These are phyloP conservation scores for Massariosphaeria phaeospora DNA, from an alignment of 495 filamentous ascomycete genomes.

Conservation along the genomic window DNA sequence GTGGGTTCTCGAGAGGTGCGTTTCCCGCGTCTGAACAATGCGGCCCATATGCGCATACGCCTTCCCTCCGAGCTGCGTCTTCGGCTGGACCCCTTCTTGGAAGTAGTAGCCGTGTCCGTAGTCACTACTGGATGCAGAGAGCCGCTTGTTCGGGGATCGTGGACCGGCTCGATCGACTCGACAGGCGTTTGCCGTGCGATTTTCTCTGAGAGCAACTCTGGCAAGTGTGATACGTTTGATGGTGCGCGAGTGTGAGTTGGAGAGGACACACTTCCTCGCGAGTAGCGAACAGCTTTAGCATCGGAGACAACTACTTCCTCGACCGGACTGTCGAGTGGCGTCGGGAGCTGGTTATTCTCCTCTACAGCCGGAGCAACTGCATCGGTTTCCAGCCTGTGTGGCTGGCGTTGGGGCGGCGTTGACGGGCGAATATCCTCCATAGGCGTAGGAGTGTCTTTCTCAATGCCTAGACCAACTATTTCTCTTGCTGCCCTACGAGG, in stretches of 20 bases:
- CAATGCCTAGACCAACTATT: conserved; percentile 36
- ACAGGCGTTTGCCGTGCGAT: conserved; percentile 4
- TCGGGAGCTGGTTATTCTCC: conserved; percentile 33
- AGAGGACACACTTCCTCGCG: conserved; percentile 52
- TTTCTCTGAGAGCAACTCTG: conserved; percentile 41
- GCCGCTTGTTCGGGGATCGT: conserved; percentile 17
- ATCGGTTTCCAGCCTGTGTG: conserved; percentile 9
- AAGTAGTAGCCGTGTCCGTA: conserved; percentile 40
- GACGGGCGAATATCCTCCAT: conserved; percentile 41
- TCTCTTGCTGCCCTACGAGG: conserved; percentile 38
- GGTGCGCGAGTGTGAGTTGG: conserved; percentile 46
- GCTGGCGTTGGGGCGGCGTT: conserved; percentile 15
- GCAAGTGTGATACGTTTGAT: conserved; percentile 53
- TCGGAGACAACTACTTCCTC: conserved; percentile 45
- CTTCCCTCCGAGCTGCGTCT: conserved; percentile 43
- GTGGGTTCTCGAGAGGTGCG: conserved; percentile 52
- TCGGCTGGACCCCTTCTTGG: conserved; percentile 40
- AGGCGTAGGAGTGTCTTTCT: conserved; percentile 33
- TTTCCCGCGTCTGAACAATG: conserved; percentile 70
- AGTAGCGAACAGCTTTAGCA: conserved; percentile 48
- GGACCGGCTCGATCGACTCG: conserved; percentile 22
- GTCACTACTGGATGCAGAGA: conserved; percentile 20
- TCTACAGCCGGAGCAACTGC: background rate
- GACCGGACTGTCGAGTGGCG: conserved; percentile 35
- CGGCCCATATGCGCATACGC: conserved; percentile 54